Evolutionary conservation across 306 rosid genomes (phyloP).

Genomic region (Acacia melanoxylon): DNA sequence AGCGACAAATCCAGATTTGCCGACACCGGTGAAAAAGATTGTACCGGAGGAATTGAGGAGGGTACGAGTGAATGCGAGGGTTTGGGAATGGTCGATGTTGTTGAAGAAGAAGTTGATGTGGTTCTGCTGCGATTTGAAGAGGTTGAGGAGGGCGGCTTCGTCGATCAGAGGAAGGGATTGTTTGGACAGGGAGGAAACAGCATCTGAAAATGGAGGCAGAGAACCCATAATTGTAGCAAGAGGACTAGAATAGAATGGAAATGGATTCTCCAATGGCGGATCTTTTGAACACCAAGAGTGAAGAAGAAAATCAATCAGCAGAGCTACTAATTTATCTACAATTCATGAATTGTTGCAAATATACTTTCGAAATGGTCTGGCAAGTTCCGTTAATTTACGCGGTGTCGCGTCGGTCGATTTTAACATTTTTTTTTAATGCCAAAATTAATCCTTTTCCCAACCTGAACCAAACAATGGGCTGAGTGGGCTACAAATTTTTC

Average conservation of each 20-base stretch:
- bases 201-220: slow-evolving; percentile 31
- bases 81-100: slow-evolving; percentile 76
- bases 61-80: slow-evolving; percentile 71
- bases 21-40: slow-evolving; percentile 90
- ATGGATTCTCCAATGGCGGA: slow-evolving; percentile 5
- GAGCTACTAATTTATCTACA: not conserved
- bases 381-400: not conserved
- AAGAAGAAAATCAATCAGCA: not conserved
- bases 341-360: not conserved
- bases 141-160: slow-evolving; percentile 54
- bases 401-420: not conserved
- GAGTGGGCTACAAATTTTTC: too few species aligned
- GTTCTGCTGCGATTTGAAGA: slow-evolving; percentile 84
- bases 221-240: slow-evolving; percentile 35
- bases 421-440: too few species aligned
- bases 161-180: slow-evolving; percentile 40
- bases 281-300: not conserved
- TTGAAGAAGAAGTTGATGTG: slow-evolving; percentile 96
- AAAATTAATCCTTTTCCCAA: too few species aligned
- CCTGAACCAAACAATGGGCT: not conserved
- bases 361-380: not conserved
- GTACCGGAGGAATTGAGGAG: slow-evolving; percentile 79
- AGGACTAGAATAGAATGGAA: not conserved
- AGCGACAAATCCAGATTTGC: slow-evolving; percentile 97
- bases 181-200: slow-evolving; percentile 1